These are phyloP conservation scores for Starmerella bacillaris DNA, from an alignment of 805 yeast species.

Conservation along the genomic window DNA sequence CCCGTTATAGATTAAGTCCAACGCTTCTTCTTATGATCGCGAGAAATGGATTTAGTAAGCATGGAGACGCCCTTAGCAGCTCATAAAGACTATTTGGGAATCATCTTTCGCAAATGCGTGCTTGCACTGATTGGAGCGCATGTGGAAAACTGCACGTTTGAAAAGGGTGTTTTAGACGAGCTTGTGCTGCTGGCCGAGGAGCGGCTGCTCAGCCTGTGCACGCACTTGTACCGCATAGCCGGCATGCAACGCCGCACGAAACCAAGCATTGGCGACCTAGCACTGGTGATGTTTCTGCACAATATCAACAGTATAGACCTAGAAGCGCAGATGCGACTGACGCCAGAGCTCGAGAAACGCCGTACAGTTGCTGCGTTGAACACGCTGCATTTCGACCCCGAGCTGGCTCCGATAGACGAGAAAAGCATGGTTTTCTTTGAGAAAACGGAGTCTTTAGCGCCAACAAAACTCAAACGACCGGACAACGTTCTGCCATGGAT, in stretches of 20 bases:
- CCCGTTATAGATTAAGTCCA: too few species aligned
- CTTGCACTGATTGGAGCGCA: conserved; percentile 16
- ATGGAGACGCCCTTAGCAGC: conserved; percentile 1
- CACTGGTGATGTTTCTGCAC: conserved; percentile 19
- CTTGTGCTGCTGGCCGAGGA: conserved; percentile 22
- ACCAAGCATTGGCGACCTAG: conserved; percentile 23
- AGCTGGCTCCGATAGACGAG: conserved; percentile 23
- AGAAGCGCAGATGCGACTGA: conserved; percentile 16
- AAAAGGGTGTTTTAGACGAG: conserved; percentile 19
- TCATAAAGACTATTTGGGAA: conserved; percentile 15
- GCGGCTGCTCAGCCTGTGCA: conserved; percentile 17
- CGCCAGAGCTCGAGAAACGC: conserved; percentile 12
- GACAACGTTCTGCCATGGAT: conserved; percentile 52
- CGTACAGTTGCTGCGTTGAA: conserved; percentile 16
- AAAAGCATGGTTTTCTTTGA: conserved; percentile 38
- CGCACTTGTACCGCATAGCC: conserved; percentile 18
- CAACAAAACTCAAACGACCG: conserved; percentile 28
- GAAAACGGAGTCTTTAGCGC: conserved; percentile 35
- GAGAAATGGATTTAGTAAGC: too few species aligned
- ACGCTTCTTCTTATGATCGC: too few species aligned
- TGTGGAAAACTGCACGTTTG: conserved; percentile 9
- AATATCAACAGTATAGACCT: conserved; percentile 20
- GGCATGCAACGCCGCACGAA: conserved; percentile 22
- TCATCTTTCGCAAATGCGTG: conserved; percentile 17
- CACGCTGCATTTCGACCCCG: conserved; percentile 18